phyloP scores from a whole-genome alignment of 2,329 filamentous ascomycete species.

The Curvularia sp. region DNA sequence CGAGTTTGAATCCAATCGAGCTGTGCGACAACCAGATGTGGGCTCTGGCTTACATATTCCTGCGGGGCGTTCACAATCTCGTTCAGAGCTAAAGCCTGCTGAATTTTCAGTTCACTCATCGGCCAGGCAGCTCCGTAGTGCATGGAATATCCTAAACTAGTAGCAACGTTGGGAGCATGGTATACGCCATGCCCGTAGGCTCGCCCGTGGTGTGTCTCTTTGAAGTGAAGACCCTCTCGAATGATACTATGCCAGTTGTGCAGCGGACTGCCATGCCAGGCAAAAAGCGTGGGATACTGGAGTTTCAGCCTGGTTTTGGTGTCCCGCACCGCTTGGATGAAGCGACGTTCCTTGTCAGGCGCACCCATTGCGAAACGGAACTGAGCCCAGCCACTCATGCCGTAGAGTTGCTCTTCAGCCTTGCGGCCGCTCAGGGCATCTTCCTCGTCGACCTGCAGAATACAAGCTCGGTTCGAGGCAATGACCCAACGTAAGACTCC shows the following conservation, averaged over 20 bases:
- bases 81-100: slow-evolving; percentile 73
- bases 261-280: slow-evolving; percentile 82
- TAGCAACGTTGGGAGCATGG: slow-evolving; percentile 67
- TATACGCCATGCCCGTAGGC: slow-evolving; percentile 83
- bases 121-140: slow-evolving; percentile 58
- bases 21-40: slow-evolving; percentile 75
- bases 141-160: slow-evolving; percentile 62
- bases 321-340: slow-evolving; percentile 67
- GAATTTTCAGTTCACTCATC: slow-evolving; percentile 68
- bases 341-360: slow-evolving; percentile 84
- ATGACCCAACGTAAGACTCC: slow-evolving; percentile 85
- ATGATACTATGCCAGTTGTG: slow-evolving; percentile 91
- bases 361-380: slow-evolving; percentile 89
- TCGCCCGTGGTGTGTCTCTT: slow-evolving; percentile 68
- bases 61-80: slow-evolving; percentile 80
- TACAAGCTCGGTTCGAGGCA: slow-evolving; percentile 86
- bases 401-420: slow-evolving; percentile 63
- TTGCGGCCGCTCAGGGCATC: slow-evolving; percentile 34
- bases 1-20: slow-evolving; percentile 89
- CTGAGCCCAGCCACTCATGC: slow-evolving; percentile 74
- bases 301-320: slow-evolving; percentile 53
- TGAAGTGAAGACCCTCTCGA: slow-evolving; percentile 79
- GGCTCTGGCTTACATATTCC: slow-evolving; percentile 63
- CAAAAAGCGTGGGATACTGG: slow-evolving; percentile 75
- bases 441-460: slow-evolving; percentile 71